A percentile compares a stretch with the other conserved stretches of the same genome.
phyloP scores from a whole-genome alignment of 2,329 filamentous ascomycete species.

The Neofusicoccum ribis region DNA sequence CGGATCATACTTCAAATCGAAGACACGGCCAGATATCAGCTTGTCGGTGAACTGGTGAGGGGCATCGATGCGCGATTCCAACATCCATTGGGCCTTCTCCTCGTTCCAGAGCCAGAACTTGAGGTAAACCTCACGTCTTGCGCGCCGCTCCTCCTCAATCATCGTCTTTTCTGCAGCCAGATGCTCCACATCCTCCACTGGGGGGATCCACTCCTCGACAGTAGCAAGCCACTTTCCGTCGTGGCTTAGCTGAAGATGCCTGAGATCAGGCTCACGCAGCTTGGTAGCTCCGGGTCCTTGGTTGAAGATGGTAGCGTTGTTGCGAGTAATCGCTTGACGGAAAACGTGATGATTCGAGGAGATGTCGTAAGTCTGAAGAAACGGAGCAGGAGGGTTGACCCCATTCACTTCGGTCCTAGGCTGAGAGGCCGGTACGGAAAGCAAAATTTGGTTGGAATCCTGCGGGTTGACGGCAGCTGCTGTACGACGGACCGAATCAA shows the following conservation, averaged over 20 bases:
- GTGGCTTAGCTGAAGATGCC: conserved; percentile 70
- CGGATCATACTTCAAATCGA: conserved; percentile 73
- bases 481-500: conserved; percentile 29
- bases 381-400: conserved; percentile 51
- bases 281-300: conserved; percentile 51
- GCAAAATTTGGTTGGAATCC: conserved; percentile 42
- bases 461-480: conserved; percentile 45
- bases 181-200: conserved; percentile 65
- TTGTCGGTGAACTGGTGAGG: conserved; percentile 65
- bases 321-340: conserved; percentile 86
- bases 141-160: conserved; percentile 44
- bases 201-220: conserved; percentile 85
- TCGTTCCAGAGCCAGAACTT: conserved; percentile 82
- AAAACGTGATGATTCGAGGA: conserved; percentile 72
- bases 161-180: conserved; percentile 46
- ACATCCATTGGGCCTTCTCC: conserved; percentile 61
- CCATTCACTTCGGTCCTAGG: conserved; percentile 34
- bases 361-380: conserved; percentile 86
- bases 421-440: conserved; percentile 55
- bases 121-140: conserved; percentile 71
- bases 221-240: conserved; percentile 91
- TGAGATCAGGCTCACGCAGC: conserved; percentile 76
- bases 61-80: conserved; percentile 79
- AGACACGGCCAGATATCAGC: conserved; percentile 57
- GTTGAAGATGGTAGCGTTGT: conserved; percentile 81